Percentiles rank a stretch among this genome's conserved stretches.
phyloP scores from a whole-genome alignment of 1,284 basidiomycete genomes.

The Schizophyllum amplum region DNA sequence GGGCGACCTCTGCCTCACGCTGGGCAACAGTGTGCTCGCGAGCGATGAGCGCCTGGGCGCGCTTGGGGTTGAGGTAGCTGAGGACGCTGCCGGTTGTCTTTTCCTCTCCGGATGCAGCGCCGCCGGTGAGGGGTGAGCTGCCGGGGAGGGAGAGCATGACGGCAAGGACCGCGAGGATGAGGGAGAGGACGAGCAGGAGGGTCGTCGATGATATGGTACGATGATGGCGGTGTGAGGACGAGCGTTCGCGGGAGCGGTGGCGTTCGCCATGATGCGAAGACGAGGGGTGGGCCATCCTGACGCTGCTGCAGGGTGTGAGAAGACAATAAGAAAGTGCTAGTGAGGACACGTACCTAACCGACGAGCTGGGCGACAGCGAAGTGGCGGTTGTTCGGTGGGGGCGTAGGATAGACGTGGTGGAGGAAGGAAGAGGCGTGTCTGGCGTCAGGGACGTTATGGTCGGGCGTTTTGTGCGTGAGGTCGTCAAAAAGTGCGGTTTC shows the following conservation, averaged over 20 bases:
- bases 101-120: slow-evolving; percentile 25
- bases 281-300: slow-evolving; percentile 80
- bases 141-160: slow-evolving; percentile 77
- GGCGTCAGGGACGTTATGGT: background rate
- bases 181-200: slow-evolving; percentile 72
- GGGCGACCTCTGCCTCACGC: slow-evolving; percentile 77
- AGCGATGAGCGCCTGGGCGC: slow-evolving; percentile 66
- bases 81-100: slow-evolving; percentile 46
- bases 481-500: background rate
- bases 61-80: slow-evolving; percentile 69
- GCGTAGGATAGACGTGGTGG: slow-evolving; percentile 61
- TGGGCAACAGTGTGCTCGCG: slow-evolving; percentile 68
- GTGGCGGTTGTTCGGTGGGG: slow-evolving; percentile 36
- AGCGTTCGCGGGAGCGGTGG: slow-evolving; percentile 42
- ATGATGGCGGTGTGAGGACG: slow-evolving; percentile 59
- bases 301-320: slow-evolving; percentile 23
- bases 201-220: slow-evolving; percentile 84
- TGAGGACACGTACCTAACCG: slow-evolving; percentile 25
- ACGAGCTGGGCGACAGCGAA: slow-evolving; percentile 74
- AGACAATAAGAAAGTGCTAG: slow-evolving; percentile 4
- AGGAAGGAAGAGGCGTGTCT: slow-evolving; percentile 12
- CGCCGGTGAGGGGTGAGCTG: slow-evolving; percentile 19
- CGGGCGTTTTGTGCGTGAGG: background rate
- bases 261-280: slow-evolving; percentile 68
- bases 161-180: slow-evolving; percentile 73